A percentile compares a stretch with the other conserved stretches of the same genome.
phyloP scores from a whole-genome alignment of 164 flowering plant species.

The Annona cherimola region DNA sequence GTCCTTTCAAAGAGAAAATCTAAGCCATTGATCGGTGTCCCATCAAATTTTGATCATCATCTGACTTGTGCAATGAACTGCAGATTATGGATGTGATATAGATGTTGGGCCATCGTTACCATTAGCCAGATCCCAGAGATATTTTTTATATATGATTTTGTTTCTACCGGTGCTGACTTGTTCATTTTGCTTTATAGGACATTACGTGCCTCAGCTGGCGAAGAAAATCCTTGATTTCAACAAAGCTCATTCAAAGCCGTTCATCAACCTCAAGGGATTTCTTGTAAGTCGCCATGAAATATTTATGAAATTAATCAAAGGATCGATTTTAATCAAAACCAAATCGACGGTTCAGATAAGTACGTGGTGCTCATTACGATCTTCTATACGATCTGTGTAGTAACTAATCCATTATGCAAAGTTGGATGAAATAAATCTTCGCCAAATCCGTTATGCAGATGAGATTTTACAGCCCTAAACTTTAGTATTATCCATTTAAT shows the following conservation, averaged over 20 bases:
- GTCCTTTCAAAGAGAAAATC: background rate
- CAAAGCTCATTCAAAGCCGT: conserved; percentile 32
- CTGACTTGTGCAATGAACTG: background rate
- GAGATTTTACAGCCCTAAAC: no score
- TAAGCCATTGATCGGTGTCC: background rate
- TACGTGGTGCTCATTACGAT: no score
- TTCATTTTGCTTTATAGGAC: conserved; percentile 39
- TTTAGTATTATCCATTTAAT: no score
- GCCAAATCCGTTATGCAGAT: no score
- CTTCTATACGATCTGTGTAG: no score
- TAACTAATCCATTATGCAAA: no score
- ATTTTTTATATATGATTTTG: background rate
- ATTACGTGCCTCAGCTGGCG: conserved; percentile 87
- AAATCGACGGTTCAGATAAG: no score
- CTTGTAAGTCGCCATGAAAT: conserved; percentile 42
- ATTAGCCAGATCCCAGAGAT: background rate
- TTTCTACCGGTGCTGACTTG: background rate
- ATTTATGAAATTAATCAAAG: background rate
- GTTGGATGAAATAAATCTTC: no score
- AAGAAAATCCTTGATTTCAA: conserved; percentile 54
- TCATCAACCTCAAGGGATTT: conserved; percentile 79
- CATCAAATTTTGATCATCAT: background rate
- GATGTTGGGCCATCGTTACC: background rate
- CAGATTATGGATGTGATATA: background rate
- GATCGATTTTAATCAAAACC: no score